A percentile compares a stretch with the other conserved stretches of the same genome.
phyloP scores from a whole-genome alignment of 768 basidiomycete genomes.

The Pleurotus pulmonarius region DNA sequence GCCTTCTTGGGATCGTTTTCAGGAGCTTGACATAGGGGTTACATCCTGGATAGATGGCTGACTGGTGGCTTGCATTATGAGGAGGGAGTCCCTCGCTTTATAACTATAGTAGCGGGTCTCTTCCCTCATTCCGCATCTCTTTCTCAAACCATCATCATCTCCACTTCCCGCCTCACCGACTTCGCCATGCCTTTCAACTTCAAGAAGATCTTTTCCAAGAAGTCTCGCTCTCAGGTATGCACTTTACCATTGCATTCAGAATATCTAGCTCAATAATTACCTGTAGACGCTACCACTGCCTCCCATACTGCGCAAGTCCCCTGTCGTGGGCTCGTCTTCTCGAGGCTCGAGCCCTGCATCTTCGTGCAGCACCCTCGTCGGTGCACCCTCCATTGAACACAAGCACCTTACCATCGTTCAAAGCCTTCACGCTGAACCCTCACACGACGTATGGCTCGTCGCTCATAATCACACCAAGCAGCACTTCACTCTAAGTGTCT shows the following conservation, averaged over 20 bases:
- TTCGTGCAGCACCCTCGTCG: background rate
- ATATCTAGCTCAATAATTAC: background rate
- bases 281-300: background rate
- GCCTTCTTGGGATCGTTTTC: too few species aligned
- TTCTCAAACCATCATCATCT: too few species aligned
- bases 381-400: background rate
- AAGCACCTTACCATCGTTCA: background rate
- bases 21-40: too few species aligned
- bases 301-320: background rate
- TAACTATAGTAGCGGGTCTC: too few species aligned
- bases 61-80: too few species aligned
- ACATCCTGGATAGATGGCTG: too few species aligned
- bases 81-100: too few species aligned
- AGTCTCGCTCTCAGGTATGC: background rate
- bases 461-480: background rate
- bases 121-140: too few species aligned
- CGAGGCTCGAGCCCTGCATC: background rate
- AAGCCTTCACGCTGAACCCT: background rate
- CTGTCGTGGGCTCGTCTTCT: background rate
- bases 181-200: background rate
- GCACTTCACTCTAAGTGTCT: slow-evolving; percentile 1
- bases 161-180: too few species aligned
- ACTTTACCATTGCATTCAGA: background rate
- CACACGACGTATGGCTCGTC: background rate
- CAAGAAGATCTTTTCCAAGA: background rate